These are phyloP conservation scores for Macrolepiota dolichaula DNA, from an alignment of 768 basidiomycete genomes.

Conservation along the genomic window DNA sequence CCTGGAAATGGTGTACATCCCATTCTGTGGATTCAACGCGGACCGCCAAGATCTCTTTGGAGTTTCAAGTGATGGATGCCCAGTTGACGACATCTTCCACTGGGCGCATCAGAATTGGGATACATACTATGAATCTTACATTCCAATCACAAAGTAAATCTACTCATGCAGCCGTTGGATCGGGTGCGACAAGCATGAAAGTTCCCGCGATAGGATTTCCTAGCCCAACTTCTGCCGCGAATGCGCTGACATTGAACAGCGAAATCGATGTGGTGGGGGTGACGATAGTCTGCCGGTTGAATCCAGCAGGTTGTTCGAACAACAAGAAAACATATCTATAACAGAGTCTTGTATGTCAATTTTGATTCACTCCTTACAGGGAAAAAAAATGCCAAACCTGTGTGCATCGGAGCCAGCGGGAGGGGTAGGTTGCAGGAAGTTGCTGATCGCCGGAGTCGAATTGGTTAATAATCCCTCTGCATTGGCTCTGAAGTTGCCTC, in stretches of 20 bases:
- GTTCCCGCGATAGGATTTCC: slow-evolving; percentile 42
- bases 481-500: slow-evolving; percentile 28
- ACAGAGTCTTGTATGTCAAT: neutral
- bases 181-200: slow-evolving; percentile 41
- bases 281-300: slow-evolving; percentile 33
- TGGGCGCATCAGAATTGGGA: too few species aligned
- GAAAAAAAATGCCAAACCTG: slow-evolving; percentile 25
- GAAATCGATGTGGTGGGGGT: slow-evolving; percentile 27
- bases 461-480: slow-evolving; percentile 28
- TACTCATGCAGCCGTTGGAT: slow-evolving; percentile 1
- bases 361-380: neutral
- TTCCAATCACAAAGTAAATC: too few species aligned
- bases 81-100: too few species aligned
- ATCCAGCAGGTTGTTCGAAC: slow-evolving; percentile 35
- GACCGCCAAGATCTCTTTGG: too few species aligned
- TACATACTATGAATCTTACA: too few species aligned
- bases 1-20: too few species aligned
- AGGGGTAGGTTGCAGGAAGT: slow-evolving; percentile 39
- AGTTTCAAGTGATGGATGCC: too few species aligned
- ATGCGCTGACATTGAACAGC: slow-evolving; percentile 38
- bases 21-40: too few species aligned
- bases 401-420: slow-evolving; percentile 41
- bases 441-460: slow-evolving; percentile 36
- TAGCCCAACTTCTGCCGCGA: slow-evolving; percentile 33
- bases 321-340: slow-evolving; percentile 39